Base-by-base conservation (phyloP, 371 early-diverging fungal genomes). In the Syncephalastrum monosporum region DNA sequence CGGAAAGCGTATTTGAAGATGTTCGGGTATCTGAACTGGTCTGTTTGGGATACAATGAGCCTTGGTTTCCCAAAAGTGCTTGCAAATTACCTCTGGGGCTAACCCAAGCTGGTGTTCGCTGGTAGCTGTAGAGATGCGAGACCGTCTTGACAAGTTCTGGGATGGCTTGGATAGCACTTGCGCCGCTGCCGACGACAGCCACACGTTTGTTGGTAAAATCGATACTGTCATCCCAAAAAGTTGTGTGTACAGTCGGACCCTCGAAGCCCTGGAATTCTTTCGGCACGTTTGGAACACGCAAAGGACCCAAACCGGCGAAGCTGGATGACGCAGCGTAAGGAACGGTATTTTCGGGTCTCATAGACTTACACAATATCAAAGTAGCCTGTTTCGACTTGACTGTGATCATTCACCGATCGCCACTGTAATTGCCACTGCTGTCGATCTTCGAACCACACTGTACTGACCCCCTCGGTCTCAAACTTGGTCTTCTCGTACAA, bases 81-180 rank as follows among this genome's bases (percentile, higher is more conserved):
- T 49, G 7, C 19, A 14, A 21, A 19, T 55, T 33, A 44, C 29
- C 24, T 42, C 6, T n/a, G 8, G 17, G 16, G 12, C 21, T 15
- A 3, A 42, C 53, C 52, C 74, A 79, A 80, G 82, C 77, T 10
- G 87, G 79, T 0, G 84, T 78, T n/a, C 84, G 74, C 49, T 83
- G 83, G 56, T 77, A 86, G 41, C 69, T 74, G 52, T 71, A 68
- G 15, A 86, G 56, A 14, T 63, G 65, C 17, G 61, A 64, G 19
- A 69, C 81, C 25, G 71, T 65, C 47, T 71, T 67, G 15, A 63
- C 72, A 10, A 85, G 60, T 23, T 71, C 60, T n/a, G 82, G 82
- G 3, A 83, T 67, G 25, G 75, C 64, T 53, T 86, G 86, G 77
- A 79, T 33, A 6, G 38, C 38, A 56, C 67, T 67, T 41, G 83